Evolutionary conservation across 108 stramenopile species (phyloP), one percentile per base, ranked within the genome.

Genomic region (Cyclotella baltica): DNA sequence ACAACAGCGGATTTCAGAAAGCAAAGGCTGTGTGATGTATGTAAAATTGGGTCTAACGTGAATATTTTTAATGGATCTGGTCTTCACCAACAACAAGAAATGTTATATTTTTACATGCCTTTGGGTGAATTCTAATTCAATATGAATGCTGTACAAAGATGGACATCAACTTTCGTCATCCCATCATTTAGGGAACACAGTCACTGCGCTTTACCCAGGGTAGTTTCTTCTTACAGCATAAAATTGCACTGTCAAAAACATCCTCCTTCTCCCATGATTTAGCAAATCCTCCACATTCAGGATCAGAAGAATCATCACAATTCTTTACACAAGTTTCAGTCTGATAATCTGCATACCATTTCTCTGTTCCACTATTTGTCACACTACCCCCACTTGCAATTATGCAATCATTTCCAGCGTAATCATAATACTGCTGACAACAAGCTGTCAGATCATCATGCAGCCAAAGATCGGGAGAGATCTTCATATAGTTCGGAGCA

Each of bases 271-370:
- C 34, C 61, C 72, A 61, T 33, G 72, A 16, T 9, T 73, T 53
- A 48, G 61, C 72, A 52, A 36, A 9, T 3, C 72, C 72, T 73
- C 72, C 72, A 63, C 72, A 73, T n/a, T 25, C 40, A 19, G 40
- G 18, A 34, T 63, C 72, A 47, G 18, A 29, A 11, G 27, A 8
- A 34, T 73, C 48, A 73, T 20, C 51, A 43, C 72, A 73, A 48
- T 73, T 40, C 34, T 73, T 59, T 22, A 53, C 51, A 43, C 72
- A 73, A 3, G 23, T 27, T 47, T 62, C 30, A 10, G 33, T 40
- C 18, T 9, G 34, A 43, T 62, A 38, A 57, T 62, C 3, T 2
- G 50, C 72, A 62, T 73, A 73, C 61, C 61, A 73, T 63, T 73
- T 62, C 0, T 48, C 19, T 13, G 61, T 73, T 28, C 6, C 38